Percentiles rank a stretch among this genome's conserved stretches.
Evolutionary conservation across 2,329 filamentous ascomycete genomes (phyloP).

Genomic region (Cladosporium sp.): DNA sequence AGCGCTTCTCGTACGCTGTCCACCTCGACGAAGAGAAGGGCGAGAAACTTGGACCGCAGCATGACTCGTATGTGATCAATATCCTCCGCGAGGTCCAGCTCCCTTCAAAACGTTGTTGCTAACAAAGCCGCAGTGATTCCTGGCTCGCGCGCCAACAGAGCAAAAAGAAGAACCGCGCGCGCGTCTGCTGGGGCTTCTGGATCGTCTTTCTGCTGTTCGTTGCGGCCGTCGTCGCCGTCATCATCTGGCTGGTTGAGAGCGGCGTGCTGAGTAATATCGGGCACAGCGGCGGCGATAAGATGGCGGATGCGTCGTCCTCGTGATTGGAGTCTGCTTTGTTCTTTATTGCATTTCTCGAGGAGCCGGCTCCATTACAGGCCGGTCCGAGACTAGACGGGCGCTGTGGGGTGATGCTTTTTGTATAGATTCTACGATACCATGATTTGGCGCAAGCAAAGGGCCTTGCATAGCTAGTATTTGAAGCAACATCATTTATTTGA

Average conservation of each 20-base stretch:
- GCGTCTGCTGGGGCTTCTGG: conserved; percentile 46
- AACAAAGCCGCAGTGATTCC: conserved; percentile 35
- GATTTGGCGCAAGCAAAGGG: not conserved
- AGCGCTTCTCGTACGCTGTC: conserved; percentile 52
- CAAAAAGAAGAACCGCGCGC: conserved; percentile 43
- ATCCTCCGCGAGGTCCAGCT: no score
- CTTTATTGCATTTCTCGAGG: not conserved
- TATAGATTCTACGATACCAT: not conserved
- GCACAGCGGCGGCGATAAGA: not conserved
- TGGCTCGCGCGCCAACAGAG: conserved; percentile 48
- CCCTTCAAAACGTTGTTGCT: not conserved
- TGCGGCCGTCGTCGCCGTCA: conserved; percentile 38
- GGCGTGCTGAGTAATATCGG: conserved; percentile 14
- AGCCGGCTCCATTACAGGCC: not conserved
- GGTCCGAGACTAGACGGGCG: conserved; percentile 4
- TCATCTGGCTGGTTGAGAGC: conserved; percentile 38
- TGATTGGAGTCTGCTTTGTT: not conserved
- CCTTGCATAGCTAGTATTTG: no score
- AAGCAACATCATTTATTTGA: no score
- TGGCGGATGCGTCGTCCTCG: not conserved
- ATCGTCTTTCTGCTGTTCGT: conserved; percentile 39
- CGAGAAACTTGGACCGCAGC: conserved; percentile 5
- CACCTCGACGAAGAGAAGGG: conserved; percentile 47
- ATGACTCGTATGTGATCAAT: not conserved
- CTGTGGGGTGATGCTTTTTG: not conserved